Percentiles rank a stretch among this genome's conserved stretches.
Evolutionary conservation across 768 basidiomycete genomes (phyloP).

Genomic region (Pilatotrama ljubarskyi): DNA sequence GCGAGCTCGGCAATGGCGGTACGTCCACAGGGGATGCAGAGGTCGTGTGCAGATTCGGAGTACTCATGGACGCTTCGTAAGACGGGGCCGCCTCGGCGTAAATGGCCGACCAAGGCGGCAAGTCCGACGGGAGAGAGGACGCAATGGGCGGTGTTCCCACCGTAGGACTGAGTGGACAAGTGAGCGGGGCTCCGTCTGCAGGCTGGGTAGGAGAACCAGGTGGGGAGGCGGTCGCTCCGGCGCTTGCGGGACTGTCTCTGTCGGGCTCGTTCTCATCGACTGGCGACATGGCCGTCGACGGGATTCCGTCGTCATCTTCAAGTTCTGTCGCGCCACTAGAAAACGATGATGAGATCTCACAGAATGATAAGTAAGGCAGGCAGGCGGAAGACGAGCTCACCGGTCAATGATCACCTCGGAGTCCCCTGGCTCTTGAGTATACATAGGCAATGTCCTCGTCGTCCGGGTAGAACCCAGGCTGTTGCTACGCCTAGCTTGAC

Average conservation of each 20-base stretch:
- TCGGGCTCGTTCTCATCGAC: constrained; percentile 11
- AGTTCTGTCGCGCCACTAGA: constrained; percentile 13
- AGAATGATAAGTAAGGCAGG: too few species aligned
- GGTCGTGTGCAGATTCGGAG: constrained; percentile 7
- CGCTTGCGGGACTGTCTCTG: neutral
- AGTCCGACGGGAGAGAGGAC: neutral
- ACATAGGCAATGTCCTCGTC: constrained; percentile 72
- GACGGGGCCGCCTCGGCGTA: constrained; percentile 12
- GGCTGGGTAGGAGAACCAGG: neutral
- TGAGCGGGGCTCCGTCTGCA: neutral
- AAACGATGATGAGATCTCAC: neutral
- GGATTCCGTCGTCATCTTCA: constrained; percentile 13
- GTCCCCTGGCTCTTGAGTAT: constrained; percentile 84
- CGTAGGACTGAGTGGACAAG: neutral
- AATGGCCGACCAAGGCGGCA: neutral
- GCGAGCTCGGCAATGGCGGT: constrained; percentile 6
- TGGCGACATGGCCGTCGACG: constrained; percentile 15
- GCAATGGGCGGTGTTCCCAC: neutral
- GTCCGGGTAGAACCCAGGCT: constrained; percentile 79
- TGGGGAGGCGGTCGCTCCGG: neutral
- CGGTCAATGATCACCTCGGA: constrained; percentile 71
- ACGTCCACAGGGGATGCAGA: neutral
- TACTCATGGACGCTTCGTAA: constrained; percentile 16
- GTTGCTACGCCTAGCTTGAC: constrained; percentile 10
- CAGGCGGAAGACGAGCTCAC: constrained; percentile 30